Percentiles rank a stretch among this genome's conserved stretches.
Conservation (phyloP, 805 yeast species). For the Candida nanaspora region DNA sequence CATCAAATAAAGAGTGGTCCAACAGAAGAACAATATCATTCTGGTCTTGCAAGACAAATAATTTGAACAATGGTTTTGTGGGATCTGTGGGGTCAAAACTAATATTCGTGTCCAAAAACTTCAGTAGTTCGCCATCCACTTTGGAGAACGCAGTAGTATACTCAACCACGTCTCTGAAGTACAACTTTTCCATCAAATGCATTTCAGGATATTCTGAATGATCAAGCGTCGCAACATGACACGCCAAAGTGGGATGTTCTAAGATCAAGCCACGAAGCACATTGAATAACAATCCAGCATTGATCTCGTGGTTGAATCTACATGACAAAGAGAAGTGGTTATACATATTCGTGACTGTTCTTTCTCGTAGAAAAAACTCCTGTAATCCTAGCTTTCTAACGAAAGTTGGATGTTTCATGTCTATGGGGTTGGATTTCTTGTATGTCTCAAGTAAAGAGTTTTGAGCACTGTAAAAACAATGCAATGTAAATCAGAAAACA, state of each 20-base stretch:
- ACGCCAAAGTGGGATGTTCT: slow-evolving; percentile 1
- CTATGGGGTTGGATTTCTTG: too few relatives aligned
- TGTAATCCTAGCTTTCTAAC: background rate
- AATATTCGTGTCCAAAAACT: background rate
- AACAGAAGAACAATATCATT: background rate
- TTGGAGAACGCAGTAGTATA: background rate
- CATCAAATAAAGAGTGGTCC: slow-evolving; percentile 1
- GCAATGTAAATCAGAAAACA: too few relatives aligned
- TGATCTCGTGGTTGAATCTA: background rate
- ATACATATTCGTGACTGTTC: background rate
- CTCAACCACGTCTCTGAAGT: background rate
- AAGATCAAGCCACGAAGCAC: background rate
- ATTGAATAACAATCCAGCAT: background rate
- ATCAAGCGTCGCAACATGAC: background rate
- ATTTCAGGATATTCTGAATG: background rate
- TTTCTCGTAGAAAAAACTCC: background rate
- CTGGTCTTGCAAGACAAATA: background rate
- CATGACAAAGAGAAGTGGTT: background rate
- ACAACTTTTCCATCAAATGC: background rate
- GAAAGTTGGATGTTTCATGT: background rate
- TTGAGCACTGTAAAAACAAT: too few relatives aligned
- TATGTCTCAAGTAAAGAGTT: too few relatives aligned
- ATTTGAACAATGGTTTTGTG: background rate
- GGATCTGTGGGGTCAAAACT: background rate
- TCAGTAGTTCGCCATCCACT: background rate